Evolutionary conservation across 306 rosid genomes (phyloP), one percentile per base, ranked within the genome.

Genomic region (apple (Malus domestica)): DNA sequence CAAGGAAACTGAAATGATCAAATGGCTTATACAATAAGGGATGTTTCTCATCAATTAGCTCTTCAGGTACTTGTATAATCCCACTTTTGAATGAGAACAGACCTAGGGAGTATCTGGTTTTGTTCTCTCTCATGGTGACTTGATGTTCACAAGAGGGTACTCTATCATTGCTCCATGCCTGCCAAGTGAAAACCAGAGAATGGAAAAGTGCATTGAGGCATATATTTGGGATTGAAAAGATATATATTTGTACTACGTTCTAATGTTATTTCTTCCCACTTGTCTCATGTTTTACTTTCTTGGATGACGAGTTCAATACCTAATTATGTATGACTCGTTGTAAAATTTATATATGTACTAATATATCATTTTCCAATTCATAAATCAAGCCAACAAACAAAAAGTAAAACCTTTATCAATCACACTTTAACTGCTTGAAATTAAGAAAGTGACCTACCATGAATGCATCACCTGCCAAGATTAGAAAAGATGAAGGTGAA

Each of bases 81-180:
- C 82, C 87, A 54, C 4, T 62, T 6, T 27, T 62, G n/a, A 33
- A 29, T 27, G 67, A 27, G n/a, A 62, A 62, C 18, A 62, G 15
- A 5, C 67, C 67, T 8, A 62, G 10, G 20, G 86, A 82, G 60
- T 78, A 78, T 63, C 86, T 78, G 33, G 70, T 67, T 25, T 68
- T 78, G 15, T 1, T 73, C 33, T 79, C 80, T 15, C 45, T 58
- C 57, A 82, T 74, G 4, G 70, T 23, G 22, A 82, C 82, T 78
- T 82, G 69, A 42, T 82, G 82, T 0, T 59, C 32, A 18, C 80
- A 71, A 46, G 82, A 78, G 64, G 63, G 70, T 25, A 82, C 70
- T 73, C 86, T 68, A 10, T 65, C 80, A 70, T 82, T 82, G 58
- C 80, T 82, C 86, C 79, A 82, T 38, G 80, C 86, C 86, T 82